phyloP scores from a whole-genome alignment of 2,329 filamentous ascomycete species.

The Fusarium pseudocircinatum region DNA sequence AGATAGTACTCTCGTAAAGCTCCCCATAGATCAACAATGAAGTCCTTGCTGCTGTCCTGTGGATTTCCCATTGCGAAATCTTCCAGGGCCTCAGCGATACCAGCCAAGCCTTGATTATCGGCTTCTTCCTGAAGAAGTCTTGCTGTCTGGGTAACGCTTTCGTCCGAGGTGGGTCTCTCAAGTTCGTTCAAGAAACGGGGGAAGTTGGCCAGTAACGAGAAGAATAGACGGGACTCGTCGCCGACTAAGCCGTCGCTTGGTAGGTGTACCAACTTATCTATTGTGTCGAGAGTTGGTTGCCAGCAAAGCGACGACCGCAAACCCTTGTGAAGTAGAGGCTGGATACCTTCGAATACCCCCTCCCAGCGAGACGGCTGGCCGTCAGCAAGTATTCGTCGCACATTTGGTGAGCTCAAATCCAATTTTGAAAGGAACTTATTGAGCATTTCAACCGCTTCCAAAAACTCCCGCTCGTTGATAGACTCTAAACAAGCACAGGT shows the following conservation, averaged over 20 bases:
- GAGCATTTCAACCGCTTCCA: constrained; percentile 91
- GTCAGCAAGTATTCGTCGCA: constrained; percentile 77
- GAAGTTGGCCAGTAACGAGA: constrained; percentile 89
- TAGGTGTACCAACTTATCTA: constrained; percentile 81
- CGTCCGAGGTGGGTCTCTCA: constrained; percentile 69
- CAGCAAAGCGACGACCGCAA: constrained; percentile 86
- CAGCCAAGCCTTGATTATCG: constrained; percentile 73
- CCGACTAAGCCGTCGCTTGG: constrained; percentile 85
- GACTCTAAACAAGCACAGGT: constrained; percentile 96
- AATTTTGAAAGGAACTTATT: constrained; percentile 86
- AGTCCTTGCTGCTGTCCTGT: constrained; percentile 75
- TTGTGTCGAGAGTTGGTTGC: constrained; percentile 77
- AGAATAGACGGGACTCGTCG: constrained; percentile 82
- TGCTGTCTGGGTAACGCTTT: constrained; percentile 69
- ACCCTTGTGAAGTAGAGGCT: constrained; percentile 89
- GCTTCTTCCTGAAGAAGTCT: constrained; percentile 77
- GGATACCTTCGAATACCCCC: constrained; percentile 85
- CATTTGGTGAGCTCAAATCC: constrained; percentile 75
- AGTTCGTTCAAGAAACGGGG: constrained; percentile 84
- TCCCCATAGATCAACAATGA: constrained; percentile 76
- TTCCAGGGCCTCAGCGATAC: constrained; percentile 74
- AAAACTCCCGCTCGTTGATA: constrained; percentile 94
- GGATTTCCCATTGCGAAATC: constrained; percentile 75
- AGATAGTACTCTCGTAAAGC: constrained; percentile 83
- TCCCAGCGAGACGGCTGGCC: constrained; percentile 90